Evolutionary conservation across 2,329 filamentous ascomycete species (phyloP), one percentile per base, ranked within the genome.

Genomic region (Simplicillium sp.): DNA sequence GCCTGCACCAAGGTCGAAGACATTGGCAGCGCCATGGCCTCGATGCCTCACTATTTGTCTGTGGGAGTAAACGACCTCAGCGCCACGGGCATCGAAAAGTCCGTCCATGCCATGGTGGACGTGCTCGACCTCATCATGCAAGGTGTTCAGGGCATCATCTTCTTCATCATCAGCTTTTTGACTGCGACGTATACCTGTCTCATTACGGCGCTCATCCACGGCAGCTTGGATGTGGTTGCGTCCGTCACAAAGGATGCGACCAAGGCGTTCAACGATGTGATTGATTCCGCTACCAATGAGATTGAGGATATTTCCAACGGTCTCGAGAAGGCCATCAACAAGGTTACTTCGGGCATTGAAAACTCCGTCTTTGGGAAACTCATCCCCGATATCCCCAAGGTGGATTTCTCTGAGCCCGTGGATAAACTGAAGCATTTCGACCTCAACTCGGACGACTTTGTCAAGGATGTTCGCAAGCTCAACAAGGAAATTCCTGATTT

Each of bases 41-140:
- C 92, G 31, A 95, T 97, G 88, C 92, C 92, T 43, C 84, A 96
- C 62, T 97, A 95, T 65, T 81, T 97, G 58, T 85, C 89, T 2
- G 70, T 75, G 39, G 92, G 92, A 41, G 82, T 96, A 57, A 98
- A 98, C 64, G 77, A 87, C 44, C 67, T 97, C 50, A 84, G 87
- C 7, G 86, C 87, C 28, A 73, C 73, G 37, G 82, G 86, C 42
- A 82, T 97, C 50, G 86, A 89, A 51, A 80, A 82, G 51, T 80
- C 87, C 8, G 80, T 97, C 48, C 74, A 80, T 46, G 90, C 79
- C 37, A 74, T 97, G 59, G 85, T 92, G 60, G 70, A 78, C 34
- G 80, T 92, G 64, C 72, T 97, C 38, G 71, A 81, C 46, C 70
- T 97, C 57, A 80, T 83, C 45, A 70, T 97, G 48, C 89, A 83